These are phyloP conservation scores for Cryptomeria japonica DNA, from an alignment of 75 land plant genomes.

Conservation along the genomic window DNA sequence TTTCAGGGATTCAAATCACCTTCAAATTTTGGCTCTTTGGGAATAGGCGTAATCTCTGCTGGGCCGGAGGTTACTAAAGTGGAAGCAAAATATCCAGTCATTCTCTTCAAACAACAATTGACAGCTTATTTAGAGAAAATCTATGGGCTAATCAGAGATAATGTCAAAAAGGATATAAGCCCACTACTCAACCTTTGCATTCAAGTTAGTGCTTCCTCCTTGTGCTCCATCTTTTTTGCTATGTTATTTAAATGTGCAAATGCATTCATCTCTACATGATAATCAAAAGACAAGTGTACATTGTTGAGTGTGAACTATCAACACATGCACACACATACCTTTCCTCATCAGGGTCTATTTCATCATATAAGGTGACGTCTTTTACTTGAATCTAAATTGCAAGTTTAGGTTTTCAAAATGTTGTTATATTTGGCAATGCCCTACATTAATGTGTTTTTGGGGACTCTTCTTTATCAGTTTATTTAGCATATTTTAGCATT, in stretches of 20 bases:
- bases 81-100: conserved; percentile 95
- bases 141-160: conserved; percentile 91
- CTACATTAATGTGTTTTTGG: not conserved
- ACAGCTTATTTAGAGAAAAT: conserved; percentile 98
- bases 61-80: conserved; percentile 55
- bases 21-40: conserved; percentile 19
- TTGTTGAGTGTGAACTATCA: not conserved
- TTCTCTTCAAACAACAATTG: conserved; percentile 95
- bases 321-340: not conserved
- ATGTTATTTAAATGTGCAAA: not conserved
- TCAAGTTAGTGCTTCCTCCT: conserved; percentile 55
- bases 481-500: not conserved
- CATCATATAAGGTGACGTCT: not conserved
- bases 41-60: conserved; percentile 26
- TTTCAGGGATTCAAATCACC: conserved; percentile 66
- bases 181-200: conserved; percentile 85
- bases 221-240: not conserved
- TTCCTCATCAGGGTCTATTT: not conserved
- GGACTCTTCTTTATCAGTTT: not conserved
- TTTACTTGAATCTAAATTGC: not conserved
- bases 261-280: not conserved
- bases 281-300: not conserved
- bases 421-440: not conserved
- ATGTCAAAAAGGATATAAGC: conserved; percentile 88
- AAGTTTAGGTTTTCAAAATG: not conserved